Evolutionary conservation across 2,329 filamentous ascomycete genomes (phyloP), one percentile per base, ranked within the genome.

Genomic region (Colletotrichum chrysophilum): DNA sequence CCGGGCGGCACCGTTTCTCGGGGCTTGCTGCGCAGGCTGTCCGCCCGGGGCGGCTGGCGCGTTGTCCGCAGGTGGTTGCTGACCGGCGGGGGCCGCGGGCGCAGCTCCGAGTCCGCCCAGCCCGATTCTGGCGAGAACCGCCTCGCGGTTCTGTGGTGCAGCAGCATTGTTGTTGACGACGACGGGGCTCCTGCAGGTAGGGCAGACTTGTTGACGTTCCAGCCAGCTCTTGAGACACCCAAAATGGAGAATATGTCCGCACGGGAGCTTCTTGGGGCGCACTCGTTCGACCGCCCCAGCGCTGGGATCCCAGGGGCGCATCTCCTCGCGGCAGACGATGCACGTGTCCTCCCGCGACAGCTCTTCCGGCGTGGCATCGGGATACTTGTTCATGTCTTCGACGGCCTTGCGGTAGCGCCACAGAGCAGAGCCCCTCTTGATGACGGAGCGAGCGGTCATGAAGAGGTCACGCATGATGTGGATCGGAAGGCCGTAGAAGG

Each of bases 401-500:
- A 98, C 96, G 4, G 97, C 97, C 80, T 95, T 95, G 73, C 96
- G 93, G 83, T 98, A 99, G 76, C 95, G 93, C 78, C 98, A 87
- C 78, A 98, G 94, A 78, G 98, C 96, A 77, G 93, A 91, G n/a
- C 98, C 92, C 13, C 96, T 91, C 86, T 97, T 97, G 77, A 95
- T 90, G 83, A 99, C 98, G 4, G 96, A 98, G 67, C 96, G 92
- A 66, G 96, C 94, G 0, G 97, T 98, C 86, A 99, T 92, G 85
- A 98, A 98, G 26, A 98, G 92, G 83, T 99, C 97, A 71, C 97
- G 91, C 87, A 99, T 94, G 74, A 99, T 98, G 82, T 99, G 97
- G 77, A 99, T 97, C 0, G 97, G 97, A 34, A 99, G 89, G 13
- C 96, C 97, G 83, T 98, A 98, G 88, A 98, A 98, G 30, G 93